Base-by-base conservation (phyloP, 2,329 filamentous ascomycete genomes). In the Cytospora paraplurivora region DNA sequence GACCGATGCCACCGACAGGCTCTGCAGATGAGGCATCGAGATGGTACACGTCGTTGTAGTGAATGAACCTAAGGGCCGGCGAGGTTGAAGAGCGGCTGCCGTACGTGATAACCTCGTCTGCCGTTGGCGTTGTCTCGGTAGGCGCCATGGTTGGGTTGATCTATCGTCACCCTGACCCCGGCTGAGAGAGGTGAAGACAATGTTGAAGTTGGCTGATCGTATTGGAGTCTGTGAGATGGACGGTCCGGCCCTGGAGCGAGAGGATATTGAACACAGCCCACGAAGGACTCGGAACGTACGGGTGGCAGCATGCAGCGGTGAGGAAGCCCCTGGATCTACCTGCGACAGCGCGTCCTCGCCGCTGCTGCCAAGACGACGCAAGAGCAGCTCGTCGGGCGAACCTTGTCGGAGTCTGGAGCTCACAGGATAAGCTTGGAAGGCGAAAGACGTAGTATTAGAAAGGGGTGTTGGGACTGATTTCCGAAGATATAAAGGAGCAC, bases 41-140 rank as follows among this genome's bases (percentile, higher is more conserved):
- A 71, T 97, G 93, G 75, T 97, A 97, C 65, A 97, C 93, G 77
- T 97, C 93, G 76, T 97, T 97, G 81, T 90, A 97, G 78, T 97
- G 93, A 37, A 96, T 74, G 62, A 97, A 77, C n/a, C 93, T 87
- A 57, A 97, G 78, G 73, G 92, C 89, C 52, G 92, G 90, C 15
- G 74, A 70, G 3, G 70, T 67, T 10, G 68, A 62, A 6, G 67
- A 67, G 35, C 72, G 73, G 4, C 73, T 74, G 62, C 69, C 70
- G 63, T 71, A 76, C 2, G 73, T 76, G 12, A 74, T 68, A 11
- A 63, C 53, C 60, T 66, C 65, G 4, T 65, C 63, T 7, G 65
- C 59, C 33, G 65, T 62, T 21, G 65, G 65, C 51, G 44, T 60
- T 15, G 59, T 60, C 38, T 57, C 65, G 50, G 49, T 41, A 19